Base-by-base conservation (phyloP, 1,139 yeast species). In the Candida freyschussii region DNA sequence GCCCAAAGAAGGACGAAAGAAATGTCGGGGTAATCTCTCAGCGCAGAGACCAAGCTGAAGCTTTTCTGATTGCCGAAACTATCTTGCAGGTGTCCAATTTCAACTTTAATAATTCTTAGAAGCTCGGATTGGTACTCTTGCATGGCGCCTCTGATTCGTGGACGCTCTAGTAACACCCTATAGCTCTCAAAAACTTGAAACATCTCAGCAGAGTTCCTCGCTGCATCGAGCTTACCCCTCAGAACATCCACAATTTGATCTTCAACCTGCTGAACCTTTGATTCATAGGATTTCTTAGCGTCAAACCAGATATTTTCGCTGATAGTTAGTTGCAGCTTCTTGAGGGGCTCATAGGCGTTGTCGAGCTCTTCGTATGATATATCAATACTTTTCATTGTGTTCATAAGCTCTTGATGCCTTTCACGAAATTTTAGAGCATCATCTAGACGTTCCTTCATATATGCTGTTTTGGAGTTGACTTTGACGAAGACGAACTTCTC, bases 401-500 rank as follows among this genome's bases (percentile, higher is more conserved):
- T 44, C 6, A 57, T 50, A 16, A 82, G 59, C 33, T 73, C 72
- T 27, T 72, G 65, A 47, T 85, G 91, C 9, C 69, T 64, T 0
- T 50, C 41, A 43, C 89, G 63, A 41, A 85, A 71, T 0, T 56
- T 48, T 7, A 52, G 53, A 3, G 82, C 50, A 22, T 65, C 62
- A 2, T 57, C 62, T 2, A 83, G 42, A 24, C 77, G 60, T 3
- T 69, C 71, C 41, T 65, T 67, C 7, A 82, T 50, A 13, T 54
- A 56, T 0, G 52, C 51, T 18, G 78, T 74, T 3, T 62, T 55
- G 13, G 76, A 69, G 21, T 65, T 63, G 12, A 85, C 66, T 42
- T 78, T 71, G 13, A 85, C 72, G 17, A 80, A 70, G 20, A 81
- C 69, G 52, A 82, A 82, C 43, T 77, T 78, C 37, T 84, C 94